Percentiles rank a stretch among this genome's conserved stretches.
phyloP scores from a whole-genome alignment of 1,139 yeast genomes.

The Debaryomyces coudertii region DNA sequence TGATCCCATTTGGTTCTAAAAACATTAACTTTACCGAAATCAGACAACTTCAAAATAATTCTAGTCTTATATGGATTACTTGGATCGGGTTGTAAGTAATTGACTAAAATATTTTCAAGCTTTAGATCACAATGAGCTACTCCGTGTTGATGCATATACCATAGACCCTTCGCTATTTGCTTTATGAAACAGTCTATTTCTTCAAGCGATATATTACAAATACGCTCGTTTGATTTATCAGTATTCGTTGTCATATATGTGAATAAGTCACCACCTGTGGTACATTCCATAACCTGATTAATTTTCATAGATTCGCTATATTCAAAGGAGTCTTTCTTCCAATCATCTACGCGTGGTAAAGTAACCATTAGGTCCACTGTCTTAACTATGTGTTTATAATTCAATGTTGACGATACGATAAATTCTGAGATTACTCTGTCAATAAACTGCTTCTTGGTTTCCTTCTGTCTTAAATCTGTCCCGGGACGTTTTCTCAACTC shows the following conservation, averaged over 20 bases:
- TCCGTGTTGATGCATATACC: constrained; percentile 72
- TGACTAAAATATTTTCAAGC: constrained; percentile 61
- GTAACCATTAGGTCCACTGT: constrained; percentile 67
- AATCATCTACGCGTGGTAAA: constrained; percentile 18
- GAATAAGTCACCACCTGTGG: constrained; percentile 73
- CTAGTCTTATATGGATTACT: constrained; percentile 26
- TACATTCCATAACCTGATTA: constrained; percentile 77
- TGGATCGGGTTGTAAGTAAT: constrained; percentile 18
- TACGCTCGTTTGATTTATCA: constrained; percentile 18
- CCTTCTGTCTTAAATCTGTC: constrained; percentile 43
- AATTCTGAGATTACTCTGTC: constrained; percentile 77
- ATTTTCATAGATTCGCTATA: constrained; percentile 45
- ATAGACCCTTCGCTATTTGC: constrained; percentile 64
- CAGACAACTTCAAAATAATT: constrained; percentile 60
- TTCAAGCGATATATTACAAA: constrained; percentile 36
- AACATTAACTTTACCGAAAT: constrained; percentile 80
- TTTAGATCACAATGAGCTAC: constrained; percentile 74
- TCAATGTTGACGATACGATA: constrained; percentile 69
- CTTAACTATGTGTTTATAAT: constrained; percentile 69
- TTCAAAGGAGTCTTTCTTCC: constrained; percentile 1
- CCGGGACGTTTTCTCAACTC: constrained; percentile 46
- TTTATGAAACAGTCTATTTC: constrained; percentile 75
- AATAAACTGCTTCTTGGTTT: constrained; percentile 63
- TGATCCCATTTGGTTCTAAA: constrained; percentile 66
- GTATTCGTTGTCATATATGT: constrained; percentile 30